A percentile compares a stretch with the other conserved stretches of the same genome.
These are phyloP conservation scores for Wallacemonas sp. DNA, from an alignment of 208 protist species.

Conservation along the genomic window DNA sequence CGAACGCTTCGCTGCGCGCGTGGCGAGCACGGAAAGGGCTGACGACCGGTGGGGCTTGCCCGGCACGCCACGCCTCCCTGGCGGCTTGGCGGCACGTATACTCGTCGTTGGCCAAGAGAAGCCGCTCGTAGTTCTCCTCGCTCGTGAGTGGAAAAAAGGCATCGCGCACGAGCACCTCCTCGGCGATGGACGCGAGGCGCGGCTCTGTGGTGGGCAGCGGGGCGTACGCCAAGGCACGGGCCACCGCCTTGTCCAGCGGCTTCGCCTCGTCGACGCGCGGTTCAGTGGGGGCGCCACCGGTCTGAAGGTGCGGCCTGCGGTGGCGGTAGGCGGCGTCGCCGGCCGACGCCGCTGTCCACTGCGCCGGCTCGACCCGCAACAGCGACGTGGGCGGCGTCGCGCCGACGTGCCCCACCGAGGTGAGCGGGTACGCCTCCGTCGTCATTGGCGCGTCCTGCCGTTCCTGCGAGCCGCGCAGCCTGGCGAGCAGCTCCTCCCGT, in stretches of 20 bases:
- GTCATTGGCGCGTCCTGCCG: not conserved
- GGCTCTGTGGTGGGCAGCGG: not conserved
- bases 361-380: not conserved
- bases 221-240: not conserved
- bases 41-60: not conserved
- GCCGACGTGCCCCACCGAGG: not conserved
- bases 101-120: slow-evolving; percentile 64
- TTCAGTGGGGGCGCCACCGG: not conserved
- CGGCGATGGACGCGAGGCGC: not conserved
- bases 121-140: slow-evolving; percentile 76
- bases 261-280: not conserved
- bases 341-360: not conserved
- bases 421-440: slow-evolving; percentile 5
- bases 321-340: not conserved
- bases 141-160: slow-evolving; percentile 58
- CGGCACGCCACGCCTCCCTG: slow-evolving; percentile 3
- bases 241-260: not conserved
- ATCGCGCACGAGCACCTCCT: slow-evolving; percentile 34
- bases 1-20: not conserved
- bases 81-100: slow-evolving; percentile 31
- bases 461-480: not conserved
- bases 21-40: not conserved
- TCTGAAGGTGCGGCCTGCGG: not conserved
- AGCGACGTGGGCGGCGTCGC: not conserved
- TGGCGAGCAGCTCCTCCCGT: not conserved